A percentile compares a stretch with the other conserved stretches of the same genome.
Conservation (phyloP, 306 rosid genomes). For the Cucumis hystrix region DNA sequence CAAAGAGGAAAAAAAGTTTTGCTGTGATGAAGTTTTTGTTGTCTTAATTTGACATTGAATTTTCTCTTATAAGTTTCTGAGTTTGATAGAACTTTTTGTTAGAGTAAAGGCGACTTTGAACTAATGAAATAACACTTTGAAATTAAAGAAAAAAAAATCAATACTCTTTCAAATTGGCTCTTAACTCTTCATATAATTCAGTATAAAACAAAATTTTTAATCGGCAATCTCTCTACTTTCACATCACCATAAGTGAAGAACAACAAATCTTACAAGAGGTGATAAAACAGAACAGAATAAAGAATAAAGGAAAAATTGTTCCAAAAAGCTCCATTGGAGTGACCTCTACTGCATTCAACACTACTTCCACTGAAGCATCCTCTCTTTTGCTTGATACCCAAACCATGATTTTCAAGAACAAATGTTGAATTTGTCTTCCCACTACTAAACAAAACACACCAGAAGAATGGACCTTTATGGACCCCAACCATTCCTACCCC, state of each 20-base stretch:
- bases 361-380: constrained; percentile 88
- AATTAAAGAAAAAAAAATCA: background rate
- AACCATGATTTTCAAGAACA: constrained; percentile 72
- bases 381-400: constrained; percentile 53
- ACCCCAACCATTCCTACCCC: constrained; percentile 68
- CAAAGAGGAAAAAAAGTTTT: background rate
- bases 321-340: constrained; percentile 11
- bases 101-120: background rate
- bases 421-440: constrained; percentile 59
- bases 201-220: background rate
- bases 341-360: constrained; percentile 48
- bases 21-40: background rate
- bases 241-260: background rate
- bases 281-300: constrained; percentile 16
- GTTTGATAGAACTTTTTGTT: background rate
- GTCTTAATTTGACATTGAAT: background rate
- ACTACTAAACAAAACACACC: constrained; percentile 68
- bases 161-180: background rate
- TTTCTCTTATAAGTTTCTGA: background rate
- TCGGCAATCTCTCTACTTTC: background rate
- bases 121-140: background rate
- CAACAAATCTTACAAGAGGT: constrained; percentile 15
- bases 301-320: constrained; percentile 8
- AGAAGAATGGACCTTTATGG: constrained; percentile 64
- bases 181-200: background rate